These are phyloP conservation scores for Hemileccinum rubropunctum DNA, from an alignment of 768 basidiomycete genomes.

Conservation along the genomic window DNA sequence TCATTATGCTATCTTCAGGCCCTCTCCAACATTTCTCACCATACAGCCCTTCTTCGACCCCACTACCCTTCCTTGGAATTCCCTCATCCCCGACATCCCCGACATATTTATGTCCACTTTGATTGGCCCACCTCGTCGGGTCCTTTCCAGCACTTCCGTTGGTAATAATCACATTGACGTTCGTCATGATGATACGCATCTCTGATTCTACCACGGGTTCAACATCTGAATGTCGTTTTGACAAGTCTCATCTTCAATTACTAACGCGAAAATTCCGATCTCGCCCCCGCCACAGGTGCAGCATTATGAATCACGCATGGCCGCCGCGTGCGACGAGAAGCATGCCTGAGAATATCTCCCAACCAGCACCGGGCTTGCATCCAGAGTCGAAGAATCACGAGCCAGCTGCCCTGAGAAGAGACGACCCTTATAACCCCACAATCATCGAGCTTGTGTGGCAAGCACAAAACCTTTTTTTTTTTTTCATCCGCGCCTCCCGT, in stretches of 20 bases:
- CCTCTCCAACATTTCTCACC: conserved; percentile 17
- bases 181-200: neutral
- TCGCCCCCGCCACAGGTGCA: neutral
- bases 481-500: conserved; percentile 7
- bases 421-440: neutral
- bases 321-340: conserved; percentile 9
- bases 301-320: conserved; percentile 1
- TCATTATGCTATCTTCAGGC: neutral
- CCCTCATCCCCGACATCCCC: conserved; percentile 14
- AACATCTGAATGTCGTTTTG: neutral
- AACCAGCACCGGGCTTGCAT: neutral
- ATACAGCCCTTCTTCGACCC: conserved; percentile 4
- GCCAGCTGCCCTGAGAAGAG: conserved; percentile 7
- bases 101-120: conserved; percentile 5
- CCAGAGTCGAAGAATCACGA: conserved; percentile 15
- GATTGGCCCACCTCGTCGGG: conserved; percentile 9
- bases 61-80: conserved; percentile 10
- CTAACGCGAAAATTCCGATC: neutral
- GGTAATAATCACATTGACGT: neutral
- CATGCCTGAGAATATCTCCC: conserved; percentile 5
- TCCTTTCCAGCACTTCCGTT: neutral
- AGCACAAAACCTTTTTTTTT: neutral
- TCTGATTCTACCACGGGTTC: neutral
- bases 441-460: neutral
- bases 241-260: neutral